A percentile compares a stretch with the other conserved stretches of the same genome.
Evolutionary conservation across 768 basidiomycete genomes (phyloP).

Genomic region (Heimioporus sp.): DNA sequence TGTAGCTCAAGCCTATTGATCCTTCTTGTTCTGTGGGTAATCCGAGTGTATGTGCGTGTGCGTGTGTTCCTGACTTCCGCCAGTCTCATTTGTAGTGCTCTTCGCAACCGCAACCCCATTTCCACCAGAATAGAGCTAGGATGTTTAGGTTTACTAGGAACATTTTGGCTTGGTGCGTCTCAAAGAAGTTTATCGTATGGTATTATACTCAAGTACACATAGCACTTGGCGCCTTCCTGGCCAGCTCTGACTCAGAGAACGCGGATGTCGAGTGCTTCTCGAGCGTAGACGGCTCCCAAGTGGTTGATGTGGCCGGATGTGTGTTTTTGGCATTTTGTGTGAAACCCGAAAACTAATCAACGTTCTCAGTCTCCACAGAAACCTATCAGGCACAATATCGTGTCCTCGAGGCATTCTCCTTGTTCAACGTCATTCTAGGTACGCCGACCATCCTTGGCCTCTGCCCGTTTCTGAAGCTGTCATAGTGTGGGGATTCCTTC

Average conservation of each 20-base stretch:
- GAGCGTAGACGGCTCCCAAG: conserved; percentile 45
- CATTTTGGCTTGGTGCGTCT: conserved; percentile 75
- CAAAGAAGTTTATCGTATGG: not conserved
- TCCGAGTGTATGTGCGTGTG: not conserved
- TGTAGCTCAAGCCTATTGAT: conserved; percentile 68
- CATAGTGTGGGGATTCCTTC: conserved; percentile 48
- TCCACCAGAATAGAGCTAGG: conserved; percentile 75
- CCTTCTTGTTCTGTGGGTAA: conserved; percentile 61
- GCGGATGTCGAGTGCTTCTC: conserved; percentile 84
- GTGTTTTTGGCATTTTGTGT: conserved; percentile 29
- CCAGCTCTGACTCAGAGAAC: conserved; percentile 71
- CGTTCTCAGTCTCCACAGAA: conserved; percentile 67
- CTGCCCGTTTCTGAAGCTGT: conserved; percentile 7
- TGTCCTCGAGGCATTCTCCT: conserved; percentile 75
- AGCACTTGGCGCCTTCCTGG: conserved; percentile 75
- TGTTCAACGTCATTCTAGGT: conserved; percentile 76
- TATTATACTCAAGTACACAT: conserved; percentile 11
- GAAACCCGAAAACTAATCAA: conserved; percentile 6
- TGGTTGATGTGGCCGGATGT: conserved; percentile 68
- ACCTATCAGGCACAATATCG: conserved; percentile 89
- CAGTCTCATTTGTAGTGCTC: conserved; percentile 64
- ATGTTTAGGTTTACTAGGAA: conserved; percentile 65
- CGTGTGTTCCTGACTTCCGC: not conserved
- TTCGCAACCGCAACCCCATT: conserved; percentile 71
- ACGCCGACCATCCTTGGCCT: conserved; percentile 23